Percentiles rank a stretch among this genome's conserved stretches.
Evolutionary conservation across 257 asterid species (phyloP).

Genomic region (Galeopsis tetrahit): DNA sequence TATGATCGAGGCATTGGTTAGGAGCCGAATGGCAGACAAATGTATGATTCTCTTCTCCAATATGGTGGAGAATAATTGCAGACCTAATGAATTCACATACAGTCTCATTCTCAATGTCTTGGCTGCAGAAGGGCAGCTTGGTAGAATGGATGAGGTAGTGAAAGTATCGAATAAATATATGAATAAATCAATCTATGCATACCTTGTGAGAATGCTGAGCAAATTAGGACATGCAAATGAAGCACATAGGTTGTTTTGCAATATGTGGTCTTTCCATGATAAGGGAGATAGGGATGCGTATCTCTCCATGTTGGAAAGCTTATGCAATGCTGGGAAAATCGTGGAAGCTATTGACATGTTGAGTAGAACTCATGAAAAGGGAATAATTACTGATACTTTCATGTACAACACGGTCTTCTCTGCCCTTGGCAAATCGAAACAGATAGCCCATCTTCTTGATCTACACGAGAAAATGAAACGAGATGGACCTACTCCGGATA

Average conservation of each 20-base stretch:
- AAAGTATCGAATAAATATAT: slow-evolving; percentile 71
- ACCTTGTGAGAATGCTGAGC: slow-evolving; percentile 72
- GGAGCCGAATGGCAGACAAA: slow-evolving; percentile 67
- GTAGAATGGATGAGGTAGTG: slow-evolving; percentile 81
- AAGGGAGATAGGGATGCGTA: slow-evolving; percentile 89
- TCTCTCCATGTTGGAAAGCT: slow-evolving; percentile 80
- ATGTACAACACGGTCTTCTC: slow-evolving; percentile 86
- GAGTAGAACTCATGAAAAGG: slow-evolving; percentile 80
- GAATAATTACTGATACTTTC: slow-evolving; percentile 66
- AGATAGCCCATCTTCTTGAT: slow-evolving; percentile 65
- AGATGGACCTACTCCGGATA: slow-evolving; percentile 77
- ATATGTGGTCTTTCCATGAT: slow-evolving; percentile 92
- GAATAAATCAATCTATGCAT: slow-evolving; percentile 85
- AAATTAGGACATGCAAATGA: slow-evolving; percentile 83
- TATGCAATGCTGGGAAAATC: slow-evolving; percentile 75
- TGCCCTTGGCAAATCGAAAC: slow-evolving; percentile 77
- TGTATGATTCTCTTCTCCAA: slow-evolving; percentile 67
- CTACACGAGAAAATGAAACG: slow-evolving; percentile 80
- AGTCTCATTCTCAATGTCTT: slow-evolving; percentile 69
- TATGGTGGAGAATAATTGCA: slow-evolving; percentile 83
- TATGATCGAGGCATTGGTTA: slow-evolving; percentile 75
- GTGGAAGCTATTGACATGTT: slow-evolving; percentile 85
- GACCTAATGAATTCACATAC: slow-evolving; percentile 91
- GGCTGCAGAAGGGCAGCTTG: slow-evolving; percentile 78
- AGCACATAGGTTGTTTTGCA: slow-evolving; percentile 92